Percentiles rank a stretch among this genome's conserved stretches.
These are phyloP conservation scores for Astrephomene gubernaculifera DNA, from an alignment of 139 green algal genomes.

Conservation along the genomic window DNA sequence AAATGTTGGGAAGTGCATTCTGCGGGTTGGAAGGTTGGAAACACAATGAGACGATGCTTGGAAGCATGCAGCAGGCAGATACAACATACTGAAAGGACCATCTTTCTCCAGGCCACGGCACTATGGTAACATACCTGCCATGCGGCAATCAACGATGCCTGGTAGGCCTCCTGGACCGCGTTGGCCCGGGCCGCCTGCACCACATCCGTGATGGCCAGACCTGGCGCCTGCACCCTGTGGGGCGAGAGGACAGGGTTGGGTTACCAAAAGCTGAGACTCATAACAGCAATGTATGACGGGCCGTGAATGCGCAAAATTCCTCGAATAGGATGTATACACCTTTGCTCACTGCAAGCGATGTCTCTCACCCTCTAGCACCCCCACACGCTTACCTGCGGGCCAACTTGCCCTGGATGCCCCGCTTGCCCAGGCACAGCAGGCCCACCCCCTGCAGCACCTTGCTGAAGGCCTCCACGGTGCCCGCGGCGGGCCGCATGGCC, in stretches of 20 bases:
- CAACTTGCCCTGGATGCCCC: slow-evolving; percentile 85
- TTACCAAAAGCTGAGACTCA: too few species aligned
- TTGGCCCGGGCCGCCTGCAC: slow-evolving; percentile 11
- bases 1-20: slow-evolving; percentile 68
- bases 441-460: slow-evolving; percentile 74
- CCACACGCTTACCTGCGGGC: slow-evolving; percentile 58
- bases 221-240: slow-evolving; percentile 72
- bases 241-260: too few species aligned
- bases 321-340: too few species aligned
- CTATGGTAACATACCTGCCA: too few species aligned
- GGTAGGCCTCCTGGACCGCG: slow-evolving; percentile 10
- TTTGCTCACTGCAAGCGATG: too few species aligned
- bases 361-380: too few species aligned
- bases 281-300: too few species aligned
- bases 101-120: too few species aligned
- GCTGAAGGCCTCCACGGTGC: slow-evolving; percentile 67
- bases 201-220: slow-evolving; percentile 57
- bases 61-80: too few species aligned
- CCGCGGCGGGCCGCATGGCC: slow-evolving; percentile 67
- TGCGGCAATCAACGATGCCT: slow-evolving; percentile 55
- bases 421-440: slow-evolving; percentile 80
- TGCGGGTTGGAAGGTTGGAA: neutral
- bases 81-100: too few species aligned
- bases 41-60: too few species aligned
- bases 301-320: too few species aligned